phyloP scores from a whole-genome alignment of 352 stramenopile genomes.

The Phytopythium boreale region DNA sequence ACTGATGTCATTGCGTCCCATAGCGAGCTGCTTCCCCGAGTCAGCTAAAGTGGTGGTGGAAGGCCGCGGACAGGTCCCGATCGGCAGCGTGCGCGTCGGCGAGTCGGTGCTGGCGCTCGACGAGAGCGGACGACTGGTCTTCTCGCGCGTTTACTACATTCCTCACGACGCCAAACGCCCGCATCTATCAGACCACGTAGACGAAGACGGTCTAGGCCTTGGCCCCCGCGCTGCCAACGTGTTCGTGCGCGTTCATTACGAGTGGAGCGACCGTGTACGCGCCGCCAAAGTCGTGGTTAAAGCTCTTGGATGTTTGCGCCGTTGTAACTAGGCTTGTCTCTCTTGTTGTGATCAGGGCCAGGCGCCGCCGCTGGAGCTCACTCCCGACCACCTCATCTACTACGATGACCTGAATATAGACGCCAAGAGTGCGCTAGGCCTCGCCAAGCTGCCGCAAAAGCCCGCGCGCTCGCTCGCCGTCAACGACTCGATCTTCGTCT shows the following conservation, averaged over 20 bases:
- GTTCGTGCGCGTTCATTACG: conserved; percentile 35
- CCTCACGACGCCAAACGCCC: conserved; percentile 38
- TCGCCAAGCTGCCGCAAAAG: conserved; percentile 32
- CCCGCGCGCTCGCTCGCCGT: conserved; percentile 40
- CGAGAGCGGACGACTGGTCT: conserved; percentile 23
- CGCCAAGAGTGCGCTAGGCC: conserved; percentile 1
- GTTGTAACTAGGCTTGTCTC: not conserved
- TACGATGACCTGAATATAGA: conserved; percentile 7
- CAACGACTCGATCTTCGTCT: conserved; percentile 44
- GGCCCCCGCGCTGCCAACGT: not conserved
- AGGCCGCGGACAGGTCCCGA: conserved; percentile 15
- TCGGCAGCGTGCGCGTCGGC: conserved; percentile 33
- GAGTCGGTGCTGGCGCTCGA: conserved; percentile 57
- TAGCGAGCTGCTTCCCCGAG: conserved; percentile 61
- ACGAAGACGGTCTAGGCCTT: not conserved
- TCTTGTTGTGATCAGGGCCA: conserved; percentile 11
- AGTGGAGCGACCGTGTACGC: conserved; percentile 13
- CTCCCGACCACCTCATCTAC: conserved; percentile 47
- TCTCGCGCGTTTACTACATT: conserved; percentile 65
- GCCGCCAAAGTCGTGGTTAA: too few relatives aligned
- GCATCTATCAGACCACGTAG: not conserved
- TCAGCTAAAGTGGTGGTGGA: conserved; percentile 31
- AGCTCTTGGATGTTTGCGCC: not conserved
- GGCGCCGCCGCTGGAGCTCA: conserved; percentile 34
- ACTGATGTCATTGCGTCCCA: conserved; percentile 3